These are phyloP conservation scores for Sedum album DNA, from an alignment of 164 flowering plant genomes.

Conservation along the genomic window DNA sequence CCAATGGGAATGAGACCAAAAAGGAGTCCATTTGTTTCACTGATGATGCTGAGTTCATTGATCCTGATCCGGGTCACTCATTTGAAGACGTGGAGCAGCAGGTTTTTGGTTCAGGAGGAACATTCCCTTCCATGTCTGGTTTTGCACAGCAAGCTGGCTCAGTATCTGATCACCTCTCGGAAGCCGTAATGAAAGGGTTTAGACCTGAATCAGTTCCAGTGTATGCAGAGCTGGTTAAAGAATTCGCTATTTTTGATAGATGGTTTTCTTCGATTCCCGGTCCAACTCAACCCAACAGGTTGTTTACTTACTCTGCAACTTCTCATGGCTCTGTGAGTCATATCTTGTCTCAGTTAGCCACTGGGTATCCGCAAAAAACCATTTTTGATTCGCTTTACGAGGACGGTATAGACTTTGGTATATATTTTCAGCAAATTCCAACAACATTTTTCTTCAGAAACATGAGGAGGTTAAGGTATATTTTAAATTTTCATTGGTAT, in stretches of 20 bases:
- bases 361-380: no score
- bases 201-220: slow-evolving; percentile 60
- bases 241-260: slow-evolving; percentile 68
- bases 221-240: slow-evolving; percentile 43
- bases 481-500: slow-evolving; percentile 6
- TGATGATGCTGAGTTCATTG: slow-evolving; percentile 58
- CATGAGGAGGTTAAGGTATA: slow-evolving; percentile 13
- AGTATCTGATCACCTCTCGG: slow-evolving; percentile 41
- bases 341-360: slow-evolving; percentile 53
- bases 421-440: slow-evolving; percentile 12
- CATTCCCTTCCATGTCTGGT: slow-evolving; percentile 57
- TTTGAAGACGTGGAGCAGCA: slow-evolving; percentile 49
- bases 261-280: slow-evolving; percentile 91
- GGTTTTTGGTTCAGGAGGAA: slow-evolving; percentile 51
- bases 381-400: no score
- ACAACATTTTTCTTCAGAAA: slow-evolving; percentile 11
- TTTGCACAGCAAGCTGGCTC: slow-evolving; percentile 64
- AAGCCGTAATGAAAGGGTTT: slow-evolving; percentile 79
- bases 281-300: slow-evolving; percentile 81
- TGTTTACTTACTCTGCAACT: slow-evolving; percentile 83
- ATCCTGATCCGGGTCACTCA: slow-evolving; percentile 80
- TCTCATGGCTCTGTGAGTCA: slow-evolving; percentile 83
- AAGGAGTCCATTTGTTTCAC: slow-evolving; percentile 43
- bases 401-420: slow-evolving; percentile 6
- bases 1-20: slow-evolving; percentile 17